Conservation (phyloP, 2,329 filamentous ascomycete species). For the Talaromyces pinophilus region DNA sequence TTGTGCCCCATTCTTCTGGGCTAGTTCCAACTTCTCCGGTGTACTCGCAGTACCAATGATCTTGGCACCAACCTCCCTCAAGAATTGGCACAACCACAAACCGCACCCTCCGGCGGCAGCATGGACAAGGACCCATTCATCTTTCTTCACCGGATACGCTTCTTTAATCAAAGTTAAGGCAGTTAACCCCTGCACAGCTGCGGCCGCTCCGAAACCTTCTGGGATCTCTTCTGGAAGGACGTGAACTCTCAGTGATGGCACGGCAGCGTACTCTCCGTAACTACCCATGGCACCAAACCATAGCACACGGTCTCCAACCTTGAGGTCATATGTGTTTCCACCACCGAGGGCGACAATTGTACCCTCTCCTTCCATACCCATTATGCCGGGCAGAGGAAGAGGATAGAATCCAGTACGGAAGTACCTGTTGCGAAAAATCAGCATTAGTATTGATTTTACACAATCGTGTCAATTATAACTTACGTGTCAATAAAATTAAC, state of each 20-base stretch:
- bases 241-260: slow-evolving; percentile 53
- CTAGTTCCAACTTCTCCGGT: slow-evolving; percentile 66
- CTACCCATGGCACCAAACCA: slow-evolving; percentile 56
- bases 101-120: slow-evolving; percentile 78
- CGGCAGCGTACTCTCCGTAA: slow-evolving; percentile 58
- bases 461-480: not conserved
- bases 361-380: slow-evolving; percentile 74
- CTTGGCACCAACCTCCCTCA: slow-evolving; percentile 67
- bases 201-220: slow-evolving; percentile 62
- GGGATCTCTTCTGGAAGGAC: slow-evolving; percentile 61
- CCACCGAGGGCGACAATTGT: slow-evolving; percentile 61
- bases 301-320: slow-evolving; percentile 66
- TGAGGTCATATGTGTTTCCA: slow-evolving; percentile 52
- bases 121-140: slow-evolving; percentile 76
- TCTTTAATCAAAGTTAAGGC: slow-evolving; percentile 74
- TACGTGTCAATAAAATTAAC: slow-evolving; percentile 78
- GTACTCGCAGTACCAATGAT: slow-evolving; percentile 75
- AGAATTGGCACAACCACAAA: slow-evolving; percentile 67
- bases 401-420: slow-evolving; percentile 78
- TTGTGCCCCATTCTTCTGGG: slow-evolving; percentile 62
- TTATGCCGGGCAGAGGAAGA: slow-evolving; percentile 65
- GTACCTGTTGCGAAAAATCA: slow-evolving; percentile 48
- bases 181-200: slow-evolving; percentile 72
- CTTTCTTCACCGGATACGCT: slow-evolving; percentile 63
- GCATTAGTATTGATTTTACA: not conserved